A percentile compares a stretch with the other conserved stretches of the same genome.
Evolutionary conservation across 352 stramenopile genomes (phyloP).

Genomic region (Phytophthora chlamydospora): DNA sequence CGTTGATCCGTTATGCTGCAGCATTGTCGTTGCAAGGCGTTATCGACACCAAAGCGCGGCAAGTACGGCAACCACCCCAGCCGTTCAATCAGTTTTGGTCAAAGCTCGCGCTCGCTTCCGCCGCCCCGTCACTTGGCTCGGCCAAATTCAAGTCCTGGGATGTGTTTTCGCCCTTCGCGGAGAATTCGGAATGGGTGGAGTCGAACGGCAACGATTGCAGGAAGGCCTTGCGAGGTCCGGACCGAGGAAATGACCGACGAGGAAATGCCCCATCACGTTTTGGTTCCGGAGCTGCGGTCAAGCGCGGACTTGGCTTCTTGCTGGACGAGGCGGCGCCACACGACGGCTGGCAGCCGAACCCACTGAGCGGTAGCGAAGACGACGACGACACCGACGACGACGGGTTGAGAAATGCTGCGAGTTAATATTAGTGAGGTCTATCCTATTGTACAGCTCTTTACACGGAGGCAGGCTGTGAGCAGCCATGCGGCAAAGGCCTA

Average conservation of each 20-base stretch:
- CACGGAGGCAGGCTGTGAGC: constrained; percentile 34
- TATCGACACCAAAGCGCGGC: neutral
- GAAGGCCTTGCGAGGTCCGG: too few relatives aligned
- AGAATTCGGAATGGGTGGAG: constrained; percentile 19
- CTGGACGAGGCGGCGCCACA: too few relatives aligned
- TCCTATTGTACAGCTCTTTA: constrained; percentile 66
- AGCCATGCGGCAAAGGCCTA: constrained; percentile 9
- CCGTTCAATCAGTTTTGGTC: neutral
- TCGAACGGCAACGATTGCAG: neutral
- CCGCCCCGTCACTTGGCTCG: constrained; percentile 8
- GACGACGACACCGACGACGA: neutral
- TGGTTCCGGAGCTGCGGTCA: too few relatives aligned
- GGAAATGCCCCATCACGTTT: too few relatives aligned
- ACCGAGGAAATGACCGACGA: too few relatives aligned
- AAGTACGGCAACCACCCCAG: too few relatives aligned
- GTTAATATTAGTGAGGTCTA: constrained; percentile 56
- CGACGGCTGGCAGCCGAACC: too few relatives aligned
- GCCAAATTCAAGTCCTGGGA: constrained; percentile 22
- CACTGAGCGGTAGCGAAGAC: neutral
- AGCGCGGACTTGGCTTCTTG: too few relatives aligned
- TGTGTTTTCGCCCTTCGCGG: neutral
- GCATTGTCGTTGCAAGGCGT: neutral
- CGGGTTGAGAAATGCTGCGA: constrained; percentile 19
- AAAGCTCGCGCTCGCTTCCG: neutral
- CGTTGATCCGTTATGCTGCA: neutral